Base-by-base conservation (phyloP, 2,329 filamentous ascomycete species). In the Talaromyces albobiverticillius region DNA sequence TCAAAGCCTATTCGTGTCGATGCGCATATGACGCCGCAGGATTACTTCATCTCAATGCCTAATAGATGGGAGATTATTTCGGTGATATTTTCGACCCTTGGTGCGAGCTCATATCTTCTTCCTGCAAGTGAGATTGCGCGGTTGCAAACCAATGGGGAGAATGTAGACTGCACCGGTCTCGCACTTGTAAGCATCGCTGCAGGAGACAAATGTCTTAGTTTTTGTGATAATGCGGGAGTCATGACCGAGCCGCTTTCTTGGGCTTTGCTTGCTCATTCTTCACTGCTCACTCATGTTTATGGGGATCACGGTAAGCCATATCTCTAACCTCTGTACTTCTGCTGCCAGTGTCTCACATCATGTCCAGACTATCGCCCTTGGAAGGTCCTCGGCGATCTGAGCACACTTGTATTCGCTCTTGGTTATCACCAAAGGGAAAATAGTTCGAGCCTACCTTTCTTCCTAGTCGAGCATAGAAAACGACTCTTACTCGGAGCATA, bases 151-250 rank as follows among this genome's bases (percentile, higher is more conserved):
- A 22, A 46, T 34, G 40, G 54, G 53, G 43, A 20, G 16, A 46
- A 54, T 53, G 9, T 56, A 40, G 50, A 58, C 43, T 50, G 61
- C 14, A 57, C 53, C 38, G 47, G 53, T 5, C 36, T 60, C 2
- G 47, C 49, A 3, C 34, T 52, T 8, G 46, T 55, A n/a, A 42
- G 58, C 1, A 54, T 60, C 5, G 57, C 56, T 40, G 62, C 67
- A 5, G 64, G 66, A 4, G 70, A 75, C 25, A 51, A 61, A 13
- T 66, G 64, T 51, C 53, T 66, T 7, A 60, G 60, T 14, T 64
- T 66, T 23, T 65, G 64, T 32, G 61, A 65, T 11, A 61, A 53
- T 29, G 56, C 55, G 8, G 62, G 62, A 1, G 54, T 63, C 9
- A 53, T 63, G 8, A 60, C 64, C 16, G 63, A 66, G 36, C 53